These are phyloP conservation scores for Darksidea phi DNA, from an alignment of 495 filamentous ascomycete genomes.

Conservation along the genomic window DNA sequence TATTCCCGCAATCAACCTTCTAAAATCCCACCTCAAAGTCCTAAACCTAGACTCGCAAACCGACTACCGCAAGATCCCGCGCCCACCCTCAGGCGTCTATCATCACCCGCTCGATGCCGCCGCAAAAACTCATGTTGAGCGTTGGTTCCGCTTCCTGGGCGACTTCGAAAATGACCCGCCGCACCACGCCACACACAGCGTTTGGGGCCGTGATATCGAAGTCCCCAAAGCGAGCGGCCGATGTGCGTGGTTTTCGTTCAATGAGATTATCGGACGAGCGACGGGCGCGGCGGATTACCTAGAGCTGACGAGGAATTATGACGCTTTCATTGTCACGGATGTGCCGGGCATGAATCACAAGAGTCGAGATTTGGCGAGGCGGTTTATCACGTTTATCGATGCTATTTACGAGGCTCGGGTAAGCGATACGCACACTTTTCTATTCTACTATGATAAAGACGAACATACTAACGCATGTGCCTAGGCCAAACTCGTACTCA, in stretches of 20 bases:
- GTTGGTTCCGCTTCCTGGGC: constrained; percentile 92
- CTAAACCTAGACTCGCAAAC: constrained; percentile 94
- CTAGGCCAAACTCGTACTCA: constrained; percentile 91
- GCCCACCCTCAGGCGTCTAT: constrained; percentile 91
- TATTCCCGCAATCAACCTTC: constrained; percentile 89
- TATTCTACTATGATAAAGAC: background rate
- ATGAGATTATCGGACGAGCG: constrained; percentile 82
- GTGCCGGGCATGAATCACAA: constrained; percentile 87
- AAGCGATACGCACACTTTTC: constrained; percentile 47
- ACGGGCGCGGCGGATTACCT: constrained; percentile 93
- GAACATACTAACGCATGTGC: constrained; percentile 13
- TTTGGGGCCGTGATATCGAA: constrained; percentile 88
- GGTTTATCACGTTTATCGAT: constrained; percentile 97
- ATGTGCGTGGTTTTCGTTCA: constrained; percentile 85
- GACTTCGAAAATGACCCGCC: constrained; percentile 77
- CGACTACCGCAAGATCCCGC: constrained; percentile 94
- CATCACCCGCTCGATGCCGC: constrained; percentile 77
- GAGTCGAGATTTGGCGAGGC: constrained; percentile 81
- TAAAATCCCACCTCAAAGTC: constrained; percentile 77
- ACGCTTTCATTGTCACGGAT: constrained; percentile 86
- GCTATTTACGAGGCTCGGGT: constrained; percentile 81
- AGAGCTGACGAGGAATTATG: constrained; percentile 85
- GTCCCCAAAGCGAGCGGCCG: constrained; percentile 85
- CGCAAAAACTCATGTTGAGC: constrained; percentile 76
- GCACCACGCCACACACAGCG: constrained; percentile 71